phyloP scores from a whole-genome alignment of 108 stramenopile genomes.

The Pseudonitzschia pungens region DNA sequence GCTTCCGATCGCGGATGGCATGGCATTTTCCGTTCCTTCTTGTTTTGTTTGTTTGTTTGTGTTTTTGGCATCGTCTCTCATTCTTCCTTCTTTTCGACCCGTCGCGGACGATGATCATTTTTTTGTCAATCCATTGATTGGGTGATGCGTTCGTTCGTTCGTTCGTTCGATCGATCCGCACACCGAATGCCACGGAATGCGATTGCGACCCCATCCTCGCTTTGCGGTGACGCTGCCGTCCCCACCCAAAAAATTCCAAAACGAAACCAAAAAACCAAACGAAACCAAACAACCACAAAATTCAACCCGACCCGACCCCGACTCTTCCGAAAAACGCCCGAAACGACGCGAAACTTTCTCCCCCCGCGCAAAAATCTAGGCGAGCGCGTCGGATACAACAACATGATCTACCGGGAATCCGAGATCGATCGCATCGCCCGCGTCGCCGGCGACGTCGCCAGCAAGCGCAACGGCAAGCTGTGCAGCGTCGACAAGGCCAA shows the following conservation, averaged over 20 bases:
- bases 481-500: conserved; percentile 99
- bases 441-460: conserved; percentile 93
- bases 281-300: no score
- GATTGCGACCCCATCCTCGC: no score
- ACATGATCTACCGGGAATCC: conserved; percentile 96
- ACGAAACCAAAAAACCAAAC: no score
- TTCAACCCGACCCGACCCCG: no score
- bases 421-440: conserved; percentile 94
- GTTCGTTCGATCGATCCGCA: not conserved
- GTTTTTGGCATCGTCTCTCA: conserved; percentile 6
- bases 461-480: conserved; percentile 88
- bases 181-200: no score
- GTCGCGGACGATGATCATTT: no score
- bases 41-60: no score
- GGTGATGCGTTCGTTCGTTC: not conserved
- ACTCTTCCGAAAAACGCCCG: not conserved
- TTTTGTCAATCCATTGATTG: no score
- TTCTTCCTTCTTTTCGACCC: not conserved
- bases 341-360: not conserved
- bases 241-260: no score
- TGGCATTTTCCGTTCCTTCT: no score
- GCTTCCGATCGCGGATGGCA: no score
- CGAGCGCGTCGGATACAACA: conserved; percentile 95
- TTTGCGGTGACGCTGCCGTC: no score
- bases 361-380: conserved; percentile 3